Conservation (phyloP, 2,329 filamentous ascomycete species). For the Trichoderma sp. region DNA sequence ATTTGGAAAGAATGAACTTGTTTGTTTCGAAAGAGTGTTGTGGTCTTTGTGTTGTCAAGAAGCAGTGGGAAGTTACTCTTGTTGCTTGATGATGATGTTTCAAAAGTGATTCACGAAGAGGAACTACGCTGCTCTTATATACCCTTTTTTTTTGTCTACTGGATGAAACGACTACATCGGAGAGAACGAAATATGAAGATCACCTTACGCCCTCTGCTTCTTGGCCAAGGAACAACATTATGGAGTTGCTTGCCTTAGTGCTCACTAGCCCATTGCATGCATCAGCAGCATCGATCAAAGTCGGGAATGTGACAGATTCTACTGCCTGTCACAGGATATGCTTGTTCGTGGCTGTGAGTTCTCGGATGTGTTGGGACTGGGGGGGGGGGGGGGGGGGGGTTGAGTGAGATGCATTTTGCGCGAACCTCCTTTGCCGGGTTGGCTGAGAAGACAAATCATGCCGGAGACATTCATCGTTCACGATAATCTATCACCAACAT, state of each 20-base stretch:
- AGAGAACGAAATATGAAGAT: background rate
- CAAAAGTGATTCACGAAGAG: background rate
- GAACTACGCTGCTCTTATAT: background rate
- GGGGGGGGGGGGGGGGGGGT: no score
- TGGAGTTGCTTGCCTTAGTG: slow-evolving; percentile 9
- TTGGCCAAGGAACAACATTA: background rate
- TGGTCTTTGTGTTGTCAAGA: background rate
- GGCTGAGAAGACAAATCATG: background rate
- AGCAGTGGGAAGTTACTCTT: background rate
- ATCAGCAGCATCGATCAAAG: background rate
- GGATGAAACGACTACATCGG: background rate
- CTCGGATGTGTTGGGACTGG: background rate
- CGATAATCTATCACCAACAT: background rate
- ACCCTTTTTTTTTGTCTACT: background rate
- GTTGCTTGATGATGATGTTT: background rate
- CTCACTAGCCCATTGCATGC: background rate
- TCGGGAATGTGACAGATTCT: background rate
- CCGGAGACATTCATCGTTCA: background rate
- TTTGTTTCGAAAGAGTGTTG: background rate
- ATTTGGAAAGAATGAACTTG: slow-evolving; percentile 23
- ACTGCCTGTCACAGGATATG: background rate
- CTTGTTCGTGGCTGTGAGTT: background rate
- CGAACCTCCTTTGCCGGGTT: background rate
- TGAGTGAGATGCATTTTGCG: background rate
- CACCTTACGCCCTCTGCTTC: background rate